Conservation (phyloP, 106 monocot genomes). For the Dendrobium officinale region DNA sequence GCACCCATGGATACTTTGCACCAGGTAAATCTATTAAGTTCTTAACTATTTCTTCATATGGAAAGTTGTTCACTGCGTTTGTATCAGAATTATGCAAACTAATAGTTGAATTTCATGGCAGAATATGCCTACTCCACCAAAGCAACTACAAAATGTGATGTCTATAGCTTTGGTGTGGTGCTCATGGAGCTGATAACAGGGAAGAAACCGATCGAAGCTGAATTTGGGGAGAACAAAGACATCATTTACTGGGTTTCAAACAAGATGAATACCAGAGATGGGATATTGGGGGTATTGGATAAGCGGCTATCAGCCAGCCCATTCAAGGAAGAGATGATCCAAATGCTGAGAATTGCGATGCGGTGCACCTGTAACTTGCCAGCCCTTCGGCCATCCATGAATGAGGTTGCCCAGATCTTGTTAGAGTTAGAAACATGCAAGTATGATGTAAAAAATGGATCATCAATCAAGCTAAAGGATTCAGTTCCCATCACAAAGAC, state of each 20-base stretch:
- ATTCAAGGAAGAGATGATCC: slow-evolving; percentile 79
- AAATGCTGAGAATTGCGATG: slow-evolving; percentile 49
- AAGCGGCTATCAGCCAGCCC: slow-evolving; percentile 33
- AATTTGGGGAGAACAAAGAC: slow-evolving; percentile 80
- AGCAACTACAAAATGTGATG: slow-evolving; percentile 92
- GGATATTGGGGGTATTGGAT: slow-evolving; percentile 57
- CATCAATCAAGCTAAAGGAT: slow-evolving; percentile 36
- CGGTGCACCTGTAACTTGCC: slow-evolving; percentile 69
- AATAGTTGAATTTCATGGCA: slow-evolving; percentile 10
- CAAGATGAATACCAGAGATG: slow-evolving; percentile 45
- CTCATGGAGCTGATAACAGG: slow-evolving; percentile 93
- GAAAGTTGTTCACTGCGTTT: not conserved
- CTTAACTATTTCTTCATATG: not conserved
- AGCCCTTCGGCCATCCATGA: slow-evolving; percentile 73
- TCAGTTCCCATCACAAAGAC: slow-evolving; percentile 1
- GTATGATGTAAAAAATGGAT: slow-evolving; percentile 11
- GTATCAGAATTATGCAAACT: not conserved
- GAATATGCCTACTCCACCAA: slow-evolving; percentile 92
- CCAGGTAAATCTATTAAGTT: slow-evolving; percentile 41
- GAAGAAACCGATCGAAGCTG: slow-evolving; percentile 70
- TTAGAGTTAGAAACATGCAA: slow-evolving; percentile 44
- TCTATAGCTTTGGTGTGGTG: slow-evolving; percentile 97
- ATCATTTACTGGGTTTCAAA: slow-evolving; percentile 63
- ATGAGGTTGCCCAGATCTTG: slow-evolving; percentile 76
- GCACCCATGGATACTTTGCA: slow-evolving; percentile 89